Base-by-base conservation (phyloP, 2,329 filamentous ascomycete species). In the Raffaelea deltoideospora region DNA sequence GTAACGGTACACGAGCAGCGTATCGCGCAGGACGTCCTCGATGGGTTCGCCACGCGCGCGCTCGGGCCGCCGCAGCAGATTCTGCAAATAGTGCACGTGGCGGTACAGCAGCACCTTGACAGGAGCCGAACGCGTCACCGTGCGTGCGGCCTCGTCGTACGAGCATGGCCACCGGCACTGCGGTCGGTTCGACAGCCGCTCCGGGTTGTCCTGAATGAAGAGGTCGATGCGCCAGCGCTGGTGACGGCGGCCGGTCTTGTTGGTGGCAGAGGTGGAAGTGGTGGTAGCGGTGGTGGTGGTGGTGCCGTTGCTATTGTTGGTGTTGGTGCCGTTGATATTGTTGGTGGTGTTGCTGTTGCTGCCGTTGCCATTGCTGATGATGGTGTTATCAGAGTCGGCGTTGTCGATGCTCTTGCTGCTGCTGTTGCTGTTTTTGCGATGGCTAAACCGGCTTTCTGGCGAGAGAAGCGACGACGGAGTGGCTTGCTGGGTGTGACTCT, bases 21-120 rank as follows among this genome's bases (percentile, higher is more conserved):
- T 58, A 18, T 60, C 59, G 7, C 54, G 53, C 13, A 75, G 60
- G 14, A 63, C 56, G 20, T 61, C 56, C 43, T 74, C 69, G 5
- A 72, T 51, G 7, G 52, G 50, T 6, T 58, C 51, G 17, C 50
- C 51, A 34, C 48, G 40, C 11, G 40, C 31, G 30, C 46, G 49
- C 15, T 53, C 53, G 7, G 10, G 10, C 5, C 11, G 15, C 5
- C 28, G 56, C 10, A 72, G 42, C 5, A 68, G 54, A 18, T 62
- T 66, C 43, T 75, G 69, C 0, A 75, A 58, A n/a, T 63, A 64
- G 0, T 65, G 64, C 8, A 73, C 59, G 39, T 68, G 63, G 11
- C 71, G 64, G 45, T 67, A 76, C 3, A 75, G 58, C 3, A 75
- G 54, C 2, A 76, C 68, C 47, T 75, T 75, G 39, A 74, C 64